Evolutionary conservation across 352 stramenopile genomes (phyloP), one percentile per base, ranked within the genome.

Genomic region (Peronospora destructor): DNA sequence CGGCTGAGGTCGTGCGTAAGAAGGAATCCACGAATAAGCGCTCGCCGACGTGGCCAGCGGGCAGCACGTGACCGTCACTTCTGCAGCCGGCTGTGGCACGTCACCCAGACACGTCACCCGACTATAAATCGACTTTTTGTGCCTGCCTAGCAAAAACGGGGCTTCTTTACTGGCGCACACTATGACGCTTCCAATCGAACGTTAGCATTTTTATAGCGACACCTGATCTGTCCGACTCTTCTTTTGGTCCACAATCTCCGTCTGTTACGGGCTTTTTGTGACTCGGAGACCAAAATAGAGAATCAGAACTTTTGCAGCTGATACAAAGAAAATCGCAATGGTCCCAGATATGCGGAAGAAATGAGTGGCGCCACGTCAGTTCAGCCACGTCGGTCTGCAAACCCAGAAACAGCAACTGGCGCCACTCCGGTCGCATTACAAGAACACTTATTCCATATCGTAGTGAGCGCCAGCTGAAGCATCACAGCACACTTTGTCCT

Each of bases 11-110:
- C 55, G 59, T 64, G 63, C 45, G 54, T 53, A 47, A n/a, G 51
- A 51, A 48, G 51, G 48, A 53, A 66, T 53, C 42, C 50, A 54
- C 45, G 58, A 71, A 67, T 71, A 61, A 63, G 53, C 45, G 49
- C 30, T 33, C 32, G 46, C 45, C 6, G 49, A 30, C 19, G 42
- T 35, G 17, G 17, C 43, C 11, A 32, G 30, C 50, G 23, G 28
- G 55, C 46, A 35, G 48, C 45, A 49, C 53, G 35, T 39, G 45
- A 44, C 61, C 37, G 34, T 51, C 61, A 45, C 45, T 35, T 52
- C 45, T 45, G 41, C 32, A 43, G 32, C 33, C 12, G 9, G 23
- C 10, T 13, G 13, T 14, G 39, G 47, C 54, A 58, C 54, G 54
- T 40, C 40, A 61, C 14, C 28, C 43, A 28, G 44, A n/a, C n/a